Evolutionary conservation across 257 asterid species (phyloP), one percentile per base, ranked within the genome.

Genomic region (Rubia yunnanensis): DNA sequence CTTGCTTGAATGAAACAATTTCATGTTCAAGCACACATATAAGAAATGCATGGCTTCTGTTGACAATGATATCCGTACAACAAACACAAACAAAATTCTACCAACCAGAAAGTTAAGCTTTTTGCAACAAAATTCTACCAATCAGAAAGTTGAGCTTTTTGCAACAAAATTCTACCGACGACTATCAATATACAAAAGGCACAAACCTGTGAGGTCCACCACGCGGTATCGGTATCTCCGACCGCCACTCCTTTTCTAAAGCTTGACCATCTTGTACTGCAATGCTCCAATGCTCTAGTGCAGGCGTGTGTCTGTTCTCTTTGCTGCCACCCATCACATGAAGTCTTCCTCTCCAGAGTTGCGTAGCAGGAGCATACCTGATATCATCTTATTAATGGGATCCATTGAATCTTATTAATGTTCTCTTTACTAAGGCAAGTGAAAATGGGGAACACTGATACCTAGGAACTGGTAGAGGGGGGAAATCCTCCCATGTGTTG

Each of bases 291-390:
- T 91, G 98, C 66, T 91, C 94, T 54, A 77, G 9, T 65, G 82
- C 95, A 31, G 95, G 91, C 1, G 95, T 82, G 61, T 85, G 81
- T 28, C 96, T 79, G 73, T 91, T 80, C 80, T 86, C 98, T 81
- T 84, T 91, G 84, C 98, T 91, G 68, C 98, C 98, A 59, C 98
- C 96, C 96, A 91, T 86, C 75, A 91, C 95, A 77, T 91, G 98
- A 70, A 91, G 95, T 53, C 96, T 80, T 66, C 96, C 98, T 77
- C 88, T 83, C 96, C 95, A 91, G 74, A 91, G 91, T 79, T 82
- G 88, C 26, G 98, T 91, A 66, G 98, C 98, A 64, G 98, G 98
- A 17, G 98, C 96, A 79, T 91, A 91, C 77, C 98, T 91, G 80
- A 71, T 67, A 70, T 35, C 48, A 64, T 68, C 76, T 67, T 68